phyloP scores from a whole-genome alignment of 2,329 filamentous ascomycete genomes.

The Alternaria atra region DNA sequence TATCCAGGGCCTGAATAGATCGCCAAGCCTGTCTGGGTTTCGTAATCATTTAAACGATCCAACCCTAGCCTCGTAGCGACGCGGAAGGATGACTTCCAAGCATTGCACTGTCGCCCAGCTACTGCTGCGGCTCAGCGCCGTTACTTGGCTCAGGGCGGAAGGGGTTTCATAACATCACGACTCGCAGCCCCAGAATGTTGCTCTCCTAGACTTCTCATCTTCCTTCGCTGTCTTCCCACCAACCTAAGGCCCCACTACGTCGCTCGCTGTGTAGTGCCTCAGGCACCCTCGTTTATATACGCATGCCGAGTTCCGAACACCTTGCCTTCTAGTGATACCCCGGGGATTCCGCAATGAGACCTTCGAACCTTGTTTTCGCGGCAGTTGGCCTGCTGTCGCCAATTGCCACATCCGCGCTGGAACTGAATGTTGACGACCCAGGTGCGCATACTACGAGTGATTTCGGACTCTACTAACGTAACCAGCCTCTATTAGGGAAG shows the following conservation, averaged over 20 bases:
- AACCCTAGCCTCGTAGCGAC: slow-evolving; percentile 11
- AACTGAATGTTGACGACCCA: slow-evolving; percentile 29
- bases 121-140: slow-evolving; percentile 27
- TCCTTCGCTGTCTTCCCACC: slow-evolving; percentile 5
- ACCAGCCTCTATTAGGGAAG: slow-evolving; percentile 68
- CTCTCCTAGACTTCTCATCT: slow-evolving; percentile 5
- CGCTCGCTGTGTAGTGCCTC: slow-evolving; percentile 22
- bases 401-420: slow-evolving; percentile 24
- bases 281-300: slow-evolving; percentile 15
- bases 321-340: slow-evolving; percentile 13
- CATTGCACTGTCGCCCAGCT: slow-evolving; percentile 29
- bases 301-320: slow-evolving; percentile 10
- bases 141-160: slow-evolving; percentile 27
- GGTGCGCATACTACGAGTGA: slow-evolving; percentile 20
- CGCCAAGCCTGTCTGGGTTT: slow-evolving; percentile 4
- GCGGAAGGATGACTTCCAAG: slow-evolving; percentile 22
- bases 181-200: slow-evolving; percentile 10
- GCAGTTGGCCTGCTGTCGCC: slow-evolving; percentile 28
- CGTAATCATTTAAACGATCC: slow-evolving; percentile 7
- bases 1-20: background rate
- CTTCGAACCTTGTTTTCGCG: slow-evolving; percentile 22
- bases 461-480: slow-evolving; percentile 13
- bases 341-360: slow-evolving; percentile 30
- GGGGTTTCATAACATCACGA: slow-evolving; percentile 29
- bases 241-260: slow-evolving; percentile 10